Base-by-base conservation (phyloP, 1,139 yeast genomes). In the Yamadazyma oceani region DNA sequence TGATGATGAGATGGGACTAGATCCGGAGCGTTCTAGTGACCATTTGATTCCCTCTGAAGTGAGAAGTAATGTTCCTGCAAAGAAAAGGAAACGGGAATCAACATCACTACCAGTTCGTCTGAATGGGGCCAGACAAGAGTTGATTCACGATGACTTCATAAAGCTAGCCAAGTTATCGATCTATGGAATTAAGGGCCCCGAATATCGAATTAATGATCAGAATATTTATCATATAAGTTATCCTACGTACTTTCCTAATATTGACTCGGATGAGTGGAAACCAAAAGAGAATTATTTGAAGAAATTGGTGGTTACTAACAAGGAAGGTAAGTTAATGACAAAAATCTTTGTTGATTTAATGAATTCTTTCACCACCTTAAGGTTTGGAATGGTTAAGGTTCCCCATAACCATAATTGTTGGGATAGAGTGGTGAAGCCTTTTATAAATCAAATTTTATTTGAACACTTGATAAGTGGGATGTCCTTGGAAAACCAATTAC, bases 221-320 rank as follows among this genome's bases (percentile, higher is more conserved):
- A 69, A 69, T 42, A 64, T 69, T 60, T 56, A 69, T 38, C 76
- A 71, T 43, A 69, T 71, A n/a, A 53, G 70, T 15, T 69, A 70
- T 46, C 77, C 77, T 13, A 69, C 69, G 37, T 69, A 67, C 49
- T 71, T 65, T 39, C 75, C 75, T 30, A 69, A 70, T 38, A 57
- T 65, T 17, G 75, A 69, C 41, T 61, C 70, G 0, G 75, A 69
- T 46, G 72, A 69, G 38, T 71, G 75, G 75, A 40, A 49, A 17
- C 68, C 67, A 0, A 53, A 54, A 26, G 50, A 51, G 4, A 45
- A 51, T 17, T 45, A 57, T 8, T 39, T 60, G 16, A 46, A 50
- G 17, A 21, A 17, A 22, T 22, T 41, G 12, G 33, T 41, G 5
- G 17, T 32, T 8, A n/a, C 26, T 3, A 26, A 19, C n/a, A 15